phyloP scores from a whole-genome alignment of 225 moss, liverwort and hornwort species.

The Marchantia polymorpha region DNA sequence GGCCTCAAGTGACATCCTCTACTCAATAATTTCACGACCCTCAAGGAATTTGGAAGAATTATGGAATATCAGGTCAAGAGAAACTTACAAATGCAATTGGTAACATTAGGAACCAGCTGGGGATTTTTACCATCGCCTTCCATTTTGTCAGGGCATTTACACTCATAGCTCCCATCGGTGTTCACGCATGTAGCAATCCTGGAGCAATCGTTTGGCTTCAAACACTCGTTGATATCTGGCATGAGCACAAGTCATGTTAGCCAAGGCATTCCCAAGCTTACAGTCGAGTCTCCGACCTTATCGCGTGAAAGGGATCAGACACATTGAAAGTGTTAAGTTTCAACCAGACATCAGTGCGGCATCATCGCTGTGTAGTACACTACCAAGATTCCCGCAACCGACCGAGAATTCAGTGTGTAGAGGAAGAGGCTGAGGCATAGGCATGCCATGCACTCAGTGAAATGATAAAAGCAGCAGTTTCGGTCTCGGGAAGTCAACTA shows the following conservation, averaged over 20 bases:
- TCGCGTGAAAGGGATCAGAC: too few relatives aligned
- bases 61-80: too few relatives aligned
- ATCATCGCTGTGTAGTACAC: too few relatives aligned
- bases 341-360: too few relatives aligned
- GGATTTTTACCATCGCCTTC: neutral
- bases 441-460: neutral
- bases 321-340: too few relatives aligned
- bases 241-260: neutral
- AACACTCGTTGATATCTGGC: slow-evolving; percentile 1
- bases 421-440: too few relatives aligned
- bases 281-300: neutral
- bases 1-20: too few relatives aligned
- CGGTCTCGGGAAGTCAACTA: neutral
- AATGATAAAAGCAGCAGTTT: neutral
- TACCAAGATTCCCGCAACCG: too few relatives aligned
- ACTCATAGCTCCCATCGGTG: neutral
- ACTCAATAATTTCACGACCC: too few relatives aligned
- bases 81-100: neutral
- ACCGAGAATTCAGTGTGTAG: too few relatives aligned
- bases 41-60: too few relatives aligned
- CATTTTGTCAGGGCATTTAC: neutral
- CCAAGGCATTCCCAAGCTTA: neutral
- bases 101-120: neutral
- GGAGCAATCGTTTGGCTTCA: neutral
- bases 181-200: neutral